Conservation (phyloP, 2,329 filamentous ascomycete genomes). For the Pyrenophora seminiperda region DNA sequence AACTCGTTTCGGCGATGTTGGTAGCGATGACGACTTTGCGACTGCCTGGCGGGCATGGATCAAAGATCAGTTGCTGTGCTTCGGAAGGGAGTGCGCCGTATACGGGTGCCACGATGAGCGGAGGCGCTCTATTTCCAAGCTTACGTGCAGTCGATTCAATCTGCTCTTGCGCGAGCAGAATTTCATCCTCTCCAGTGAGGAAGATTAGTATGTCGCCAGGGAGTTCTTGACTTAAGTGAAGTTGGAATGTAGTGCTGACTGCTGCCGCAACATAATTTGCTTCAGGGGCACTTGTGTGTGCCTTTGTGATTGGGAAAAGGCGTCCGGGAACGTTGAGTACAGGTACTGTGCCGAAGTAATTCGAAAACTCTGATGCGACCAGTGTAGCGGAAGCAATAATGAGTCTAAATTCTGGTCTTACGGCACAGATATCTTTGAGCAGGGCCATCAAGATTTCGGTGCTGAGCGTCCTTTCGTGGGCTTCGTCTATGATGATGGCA, state of each 20-base stretch:
- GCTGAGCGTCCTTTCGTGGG: slow-evolving; percentile 89
- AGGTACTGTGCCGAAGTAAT: slow-evolving; percentile 89
- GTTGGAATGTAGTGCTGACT: slow-evolving; percentile 92
- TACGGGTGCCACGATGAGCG: slow-evolving; percentile 89
- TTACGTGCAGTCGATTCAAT: slow-evolving; percentile 86
- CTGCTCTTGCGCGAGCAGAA: slow-evolving; percentile 83
- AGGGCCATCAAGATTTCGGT: slow-evolving; percentile 89
- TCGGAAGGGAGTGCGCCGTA: slow-evolving; percentile 93
- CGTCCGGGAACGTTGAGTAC: slow-evolving; percentile 67
- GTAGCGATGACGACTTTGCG: slow-evolving; percentile 93
- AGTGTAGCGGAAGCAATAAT: slow-evolving; percentile 79
- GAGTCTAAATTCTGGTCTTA: slow-evolving; percentile 83
- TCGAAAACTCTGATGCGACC: slow-evolving; percentile 47
- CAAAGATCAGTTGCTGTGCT: slow-evolving; percentile 90
- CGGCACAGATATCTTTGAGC: slow-evolving; percentile 84
- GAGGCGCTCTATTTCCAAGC: slow-evolving; percentile 79
- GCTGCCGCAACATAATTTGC: slow-evolving; percentile 91
- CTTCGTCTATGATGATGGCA: slow-evolving; percentile 94
- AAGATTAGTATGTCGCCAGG: slow-evolving; percentile 90
- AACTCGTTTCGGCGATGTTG: slow-evolving; percentile 94
- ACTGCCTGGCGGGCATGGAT: slow-evolving; percentile 81
- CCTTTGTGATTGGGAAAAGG: not conserved
- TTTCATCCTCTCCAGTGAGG: slow-evolving; percentile 94
- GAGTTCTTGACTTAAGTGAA: slow-evolving; percentile 76
- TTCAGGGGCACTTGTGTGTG: slow-evolving; percentile 66